Evolutionary conservation across 768 basidiomycete species (phyloP).

Genomic region (Tylopilus plumbeoviolaceoides): DNA sequence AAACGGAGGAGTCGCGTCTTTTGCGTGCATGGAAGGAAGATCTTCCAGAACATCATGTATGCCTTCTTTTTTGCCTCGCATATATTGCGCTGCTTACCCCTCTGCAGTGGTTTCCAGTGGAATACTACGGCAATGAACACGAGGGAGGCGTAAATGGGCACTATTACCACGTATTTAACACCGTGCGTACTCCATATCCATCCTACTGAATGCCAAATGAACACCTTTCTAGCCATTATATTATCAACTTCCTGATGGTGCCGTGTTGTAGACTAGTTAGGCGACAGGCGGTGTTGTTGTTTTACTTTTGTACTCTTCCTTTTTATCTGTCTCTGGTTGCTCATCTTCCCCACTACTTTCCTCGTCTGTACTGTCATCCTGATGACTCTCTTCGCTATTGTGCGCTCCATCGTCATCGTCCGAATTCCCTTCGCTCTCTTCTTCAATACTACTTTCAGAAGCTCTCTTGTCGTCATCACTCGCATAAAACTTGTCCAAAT

Average conservation of each 20-base stretch:
- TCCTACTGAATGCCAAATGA: not conserved
- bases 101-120: conserved; percentile 71
- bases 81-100: not conserved
- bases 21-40: conserved; percentile 62
- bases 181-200: conserved; percentile 39
- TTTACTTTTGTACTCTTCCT: conserved; percentile 10
- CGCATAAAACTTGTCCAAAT: conserved; percentile 77
- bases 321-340: conserved; percentile 19
- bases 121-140: conserved; percentile 55
- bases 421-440: conserved; percentile 31
- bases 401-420: conserved; percentile 26
- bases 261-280: conserved; percentile 31
- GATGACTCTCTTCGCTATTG: conserved; percentile 25
- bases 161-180: conserved; percentile 73
- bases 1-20: conserved; percentile 61
- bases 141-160: conserved; percentile 64
- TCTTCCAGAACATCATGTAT: conserved; percentile 59
- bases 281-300: conserved; percentile 7
- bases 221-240: conserved; percentile 42
- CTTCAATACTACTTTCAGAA: conserved; percentile 29
- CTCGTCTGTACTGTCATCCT: conserved; percentile 23
- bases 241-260: conserved; percentile 46
- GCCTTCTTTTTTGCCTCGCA: conserved; percentile 20
- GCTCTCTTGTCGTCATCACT: conserved; percentile 34
- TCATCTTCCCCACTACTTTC: conserved; percentile 17